Base-by-base conservation (phyloP, 1,284 basidiomycete genomes). In the Sanguinoderma infundibulare region DNA sequence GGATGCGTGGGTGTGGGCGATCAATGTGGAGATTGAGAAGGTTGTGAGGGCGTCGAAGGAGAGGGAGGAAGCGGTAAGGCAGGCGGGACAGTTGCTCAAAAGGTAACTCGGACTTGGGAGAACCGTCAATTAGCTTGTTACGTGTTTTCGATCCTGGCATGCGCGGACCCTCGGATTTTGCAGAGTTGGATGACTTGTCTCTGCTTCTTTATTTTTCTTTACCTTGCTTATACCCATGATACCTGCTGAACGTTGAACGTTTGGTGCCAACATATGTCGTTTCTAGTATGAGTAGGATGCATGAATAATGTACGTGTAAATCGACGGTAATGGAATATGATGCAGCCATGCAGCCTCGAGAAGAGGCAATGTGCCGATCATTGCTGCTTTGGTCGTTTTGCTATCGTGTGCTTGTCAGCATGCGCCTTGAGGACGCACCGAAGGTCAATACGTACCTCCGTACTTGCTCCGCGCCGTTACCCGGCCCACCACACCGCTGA, bases 401-500 rank as follows among this genome's bases (percentile, higher is more conserved):
- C 62, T 67, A 46, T 6, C 15, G 26, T 12, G 1, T 28, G 6
- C 26, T 22, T n/a, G 28, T 50, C 5, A 51, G 14, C n/a, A 14
- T 14, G 24, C 32, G 8, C 15, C 28, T 17, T 32, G n/a, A 17
- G 15, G n/a, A 49, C 22, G 49, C 12, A 36, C 30, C 22, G n/a
- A 22, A 4, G 12, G 30, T 47, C 35, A 66, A 76, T 77, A 83
- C 88, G 67, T 76, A 96, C 95, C 91, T 77, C 92, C 98, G 73
- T 98, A 99, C 85, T 91, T 93, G 80, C 95, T 98, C 64, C 98
- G 85, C 42, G 91, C 86, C 14, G 85, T 88, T 53, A 84, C 83
- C 70, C 98, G 84, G 60, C 92, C 92, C 3, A 94, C 92, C 2
- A 99, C 98, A 57, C 92, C 95, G 59, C 90, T 89, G 65, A 98